phyloP scores from a whole-genome alignment of 2,329 filamentous ascomycete genomes.

The Calycina herbarum region DNA sequence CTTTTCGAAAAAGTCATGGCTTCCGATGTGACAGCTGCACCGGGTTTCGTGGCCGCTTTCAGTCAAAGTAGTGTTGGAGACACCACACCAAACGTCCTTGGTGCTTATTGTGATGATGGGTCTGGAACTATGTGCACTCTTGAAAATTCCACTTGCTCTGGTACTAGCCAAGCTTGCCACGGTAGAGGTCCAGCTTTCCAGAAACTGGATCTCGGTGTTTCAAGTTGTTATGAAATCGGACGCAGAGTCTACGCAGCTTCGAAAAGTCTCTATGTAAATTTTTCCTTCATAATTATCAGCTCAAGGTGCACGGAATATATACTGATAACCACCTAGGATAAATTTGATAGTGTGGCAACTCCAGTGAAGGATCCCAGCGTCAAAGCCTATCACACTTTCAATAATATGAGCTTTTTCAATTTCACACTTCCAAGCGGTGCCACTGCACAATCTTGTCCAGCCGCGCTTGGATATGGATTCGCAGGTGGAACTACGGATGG shows the following conservation, averaged over 20 bases:
- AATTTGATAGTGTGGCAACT: constrained; percentile 32
- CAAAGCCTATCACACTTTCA: constrained; percentile 80
- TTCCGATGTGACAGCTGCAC: constrained; percentile 55
- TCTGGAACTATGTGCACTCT: constrained; percentile 69
- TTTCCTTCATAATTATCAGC: not conserved
- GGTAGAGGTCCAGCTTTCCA: constrained; percentile 70
- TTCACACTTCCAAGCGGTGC: constrained; percentile 75
- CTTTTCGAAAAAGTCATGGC: constrained; percentile 72
- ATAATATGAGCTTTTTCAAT: constrained; percentile 74
- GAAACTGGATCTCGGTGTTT: constrained; percentile 67
- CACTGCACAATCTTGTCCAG: constrained; percentile 72
- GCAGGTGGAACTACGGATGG: constrained; percentile 90
- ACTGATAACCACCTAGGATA: constrained; percentile 21
- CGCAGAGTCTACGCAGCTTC: constrained; percentile 65
- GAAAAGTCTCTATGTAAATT: constrained; percentile 51
- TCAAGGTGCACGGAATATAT: not conserved
- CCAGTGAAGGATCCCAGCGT: constrained; percentile 65
- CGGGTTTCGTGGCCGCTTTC: constrained; percentile 83
- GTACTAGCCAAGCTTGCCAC: constrained; percentile 67
- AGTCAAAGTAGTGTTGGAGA: constrained; percentile 91
- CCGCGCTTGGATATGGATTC: constrained; percentile 86
- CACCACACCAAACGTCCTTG: constrained; percentile 81
- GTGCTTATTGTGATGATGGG: constrained; percentile 86
- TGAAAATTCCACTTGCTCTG: constrained; percentile 79
- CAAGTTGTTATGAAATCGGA: constrained; percentile 76